Percentiles rank a stretch among this genome's conserved stretches.
Conservation (phyloP, 768 basidiomycete species). For the Tricholoma bakamatsutake region DNA sequence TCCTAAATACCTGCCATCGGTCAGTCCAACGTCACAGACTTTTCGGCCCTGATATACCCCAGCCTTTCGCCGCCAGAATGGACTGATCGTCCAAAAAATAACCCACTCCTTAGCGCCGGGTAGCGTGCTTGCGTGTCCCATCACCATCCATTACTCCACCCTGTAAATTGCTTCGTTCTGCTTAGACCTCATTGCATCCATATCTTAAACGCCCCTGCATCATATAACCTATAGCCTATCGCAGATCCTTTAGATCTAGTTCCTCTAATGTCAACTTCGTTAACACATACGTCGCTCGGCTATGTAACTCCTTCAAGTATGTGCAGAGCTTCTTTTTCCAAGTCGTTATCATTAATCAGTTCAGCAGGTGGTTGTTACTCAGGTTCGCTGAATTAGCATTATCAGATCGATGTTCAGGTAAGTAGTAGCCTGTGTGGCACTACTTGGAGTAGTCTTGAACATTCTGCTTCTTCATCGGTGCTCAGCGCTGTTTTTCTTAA, state of each 20-base stretch:
- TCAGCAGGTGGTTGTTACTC: neutral
- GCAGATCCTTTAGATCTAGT: slow-evolving; percentile 2
- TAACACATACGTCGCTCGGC: neutral
- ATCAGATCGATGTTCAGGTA: neutral
- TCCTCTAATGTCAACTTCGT: neutral
- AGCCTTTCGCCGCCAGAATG: slow-evolving; percentile 8
- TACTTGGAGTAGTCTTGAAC: neutral
- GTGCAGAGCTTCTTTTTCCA: neutral
- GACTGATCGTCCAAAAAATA: slow-evolving; percentile 9
- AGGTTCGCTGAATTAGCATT: neutral
- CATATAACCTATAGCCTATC: slow-evolving; percentile 1
- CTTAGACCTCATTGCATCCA: slow-evolving; percentile 11
- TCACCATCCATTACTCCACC: slow-evolving; percentile 4
- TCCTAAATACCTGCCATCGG: slow-evolving; percentile 11
- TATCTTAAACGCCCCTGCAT: slow-evolving; percentile 2
- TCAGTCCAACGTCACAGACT: slow-evolving; percentile 23
- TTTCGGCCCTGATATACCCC: slow-evolving; percentile 16
- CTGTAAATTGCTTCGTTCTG: slow-evolving; percentile 9
- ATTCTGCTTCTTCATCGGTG: neutral
- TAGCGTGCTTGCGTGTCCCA: slow-evolving; percentile 5
- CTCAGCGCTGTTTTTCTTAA: neutral
- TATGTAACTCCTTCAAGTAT: neutral
- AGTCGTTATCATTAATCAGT: neutral
- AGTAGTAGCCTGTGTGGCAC: neutral
- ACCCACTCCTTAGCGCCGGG: neutral